A percentile compares a stretch with the other conserved stretches of the same genome.
Evolutionary conservation across 1,139 yeast genomes (phyloP).

Genomic region (Suhomyces wounanorum): DNA sequence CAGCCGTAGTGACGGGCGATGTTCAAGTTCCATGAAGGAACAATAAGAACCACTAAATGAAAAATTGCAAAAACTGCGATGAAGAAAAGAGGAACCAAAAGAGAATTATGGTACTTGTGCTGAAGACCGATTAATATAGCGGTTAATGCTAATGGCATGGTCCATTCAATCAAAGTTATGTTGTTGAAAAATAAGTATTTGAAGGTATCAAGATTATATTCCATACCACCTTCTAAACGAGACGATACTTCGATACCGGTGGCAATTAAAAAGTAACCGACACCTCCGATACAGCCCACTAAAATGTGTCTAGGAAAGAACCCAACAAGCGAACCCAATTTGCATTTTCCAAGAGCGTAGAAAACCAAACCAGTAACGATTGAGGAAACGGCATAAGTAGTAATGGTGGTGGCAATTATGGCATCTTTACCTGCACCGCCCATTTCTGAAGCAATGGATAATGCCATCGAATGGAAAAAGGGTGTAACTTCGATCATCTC

Average conservation of each 20-base stretch:
- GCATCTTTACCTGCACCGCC: slow-evolving; percentile 54
- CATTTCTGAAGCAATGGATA: slow-evolving; percentile 59
- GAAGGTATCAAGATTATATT: slow-evolving; percentile 61
- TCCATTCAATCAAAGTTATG: slow-evolving; percentile 65
- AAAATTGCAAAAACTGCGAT: slow-evolving; percentile 67
- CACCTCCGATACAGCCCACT: slow-evolving; percentile 98
- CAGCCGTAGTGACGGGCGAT: slow-evolving; percentile 74
- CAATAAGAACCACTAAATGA: slow-evolving; percentile 63
- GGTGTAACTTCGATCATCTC: slow-evolving; percentile 99
- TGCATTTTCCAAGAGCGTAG: slow-evolving; percentile 71
- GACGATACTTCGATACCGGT: slow-evolving; percentile 93
- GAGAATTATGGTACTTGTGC: slow-evolving; percentile 64
- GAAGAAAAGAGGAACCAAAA: slow-evolving; percentile 81
- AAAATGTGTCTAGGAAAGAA: slow-evolving; percentile 95
- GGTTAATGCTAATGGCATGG: slow-evolving; percentile 67
- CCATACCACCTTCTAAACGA: slow-evolving; percentile 70
- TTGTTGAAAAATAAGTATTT: slow-evolving; percentile 40
- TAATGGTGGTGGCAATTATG: slow-evolving; percentile 82
- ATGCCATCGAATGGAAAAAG: slow-evolving; percentile 94
- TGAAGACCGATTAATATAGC: slow-evolving; percentile 62
- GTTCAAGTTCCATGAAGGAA: slow-evolving; percentile 66
- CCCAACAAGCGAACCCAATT: slow-evolving; percentile 83
- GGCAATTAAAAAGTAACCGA: slow-evolving; percentile 85
- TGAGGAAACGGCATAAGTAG: slow-evolving; percentile 81
- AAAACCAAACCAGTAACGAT: slow-evolving; percentile 85